Percentiles rank a stretch among this genome's conserved stretches.
Conservation (phyloP, 2,329 filamentous ascomycete genomes). For the Trichoderma koningiopsis region DNA sequence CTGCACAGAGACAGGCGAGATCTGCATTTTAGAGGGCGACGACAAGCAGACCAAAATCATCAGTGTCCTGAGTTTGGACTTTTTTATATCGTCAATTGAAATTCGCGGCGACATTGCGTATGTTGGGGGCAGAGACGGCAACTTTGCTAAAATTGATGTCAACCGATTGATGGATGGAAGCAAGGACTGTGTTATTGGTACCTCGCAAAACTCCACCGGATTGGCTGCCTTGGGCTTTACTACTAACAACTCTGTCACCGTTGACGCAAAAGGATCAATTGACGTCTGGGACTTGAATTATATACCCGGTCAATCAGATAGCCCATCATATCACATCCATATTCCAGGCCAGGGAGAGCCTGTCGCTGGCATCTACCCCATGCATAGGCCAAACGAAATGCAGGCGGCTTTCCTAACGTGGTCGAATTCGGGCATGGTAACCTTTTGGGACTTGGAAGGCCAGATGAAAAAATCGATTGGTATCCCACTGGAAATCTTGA, state of each 20-base stretch:
- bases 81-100: conserved; percentile 68
- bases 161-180: conserved; percentile 49
- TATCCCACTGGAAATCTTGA: conserved; percentile 74
- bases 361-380: conserved; percentile 71
- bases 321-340: conserved; percentile 51
- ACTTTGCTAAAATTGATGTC: conserved; percentile 57
- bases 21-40: conserved; percentile 84
- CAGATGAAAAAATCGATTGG: conserved; percentile 64
- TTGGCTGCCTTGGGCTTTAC: conserved; percentile 72
- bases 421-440: conserved; percentile 77
- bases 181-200: conserved; percentile 44
- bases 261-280: conserved; percentile 76
- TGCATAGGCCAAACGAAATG: conserved; percentile 61
- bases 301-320: conserved; percentile 43
- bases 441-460: conserved; percentile 81
- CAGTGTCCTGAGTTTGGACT: conserved; percentile 66
- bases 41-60: conserved; percentile 71
- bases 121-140: conserved; percentile 68
- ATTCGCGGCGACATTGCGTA: conserved; percentile 62
- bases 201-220: conserved; percentile 44
- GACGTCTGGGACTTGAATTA: conserved; percentile 61
- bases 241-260: conserved; percentile 67
- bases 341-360: conserved; percentile 66
- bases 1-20: conserved; percentile 82
- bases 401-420: conserved; percentile 83